Base-by-base conservation (phyloP, 306 rosid genomes). In the Betula pendula region DNA sequence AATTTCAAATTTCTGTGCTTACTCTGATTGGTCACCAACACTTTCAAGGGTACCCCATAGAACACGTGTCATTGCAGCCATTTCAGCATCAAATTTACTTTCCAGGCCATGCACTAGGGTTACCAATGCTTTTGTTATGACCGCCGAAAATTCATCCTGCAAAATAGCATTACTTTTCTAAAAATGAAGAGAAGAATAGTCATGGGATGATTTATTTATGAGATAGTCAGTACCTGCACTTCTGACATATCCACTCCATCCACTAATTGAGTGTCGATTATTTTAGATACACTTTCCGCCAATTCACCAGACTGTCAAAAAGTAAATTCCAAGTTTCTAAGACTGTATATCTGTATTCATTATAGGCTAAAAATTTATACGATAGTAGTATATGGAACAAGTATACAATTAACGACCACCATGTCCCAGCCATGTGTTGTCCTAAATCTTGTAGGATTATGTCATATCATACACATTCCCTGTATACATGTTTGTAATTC, bases 1-100 rank as follows among this genome's bases (percentile, higher is more conserved):
- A 44, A 31, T 49, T n/a, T 68, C 72, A 45, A 74, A 68, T 42
- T 52, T 50, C 58, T 69, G 68, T 52, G 75, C 96, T 80, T 87
- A 95, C 99, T 95, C 97, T 53, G 99, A 95, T 76, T 95, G 99
- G 82, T 95, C 99, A 49, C 99, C 99, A 76, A 95, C 97, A 75
- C 97, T 92, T 77, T 95, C 97, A 82, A 95, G 99, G 4, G 93
- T 87, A 71, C 85, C 92, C 97, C 97, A 95, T 71, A 90, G 96
- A 49, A 95, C 96, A 19, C 97, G 93, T 76, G 97, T 91, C 99
- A 95, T 95, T 55, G 94, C 91, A 66, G 97, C 94, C 99, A 95
- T 92, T 88, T 95, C 99, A 81, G 81, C 83, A 81, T 95, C 99
- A 70, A 95, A 95, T 87, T 95, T 95, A 75, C 97, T 90, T 88